Evolutionary conservation across 2,329 filamentous ascomycete genomes (phyloP).

Genomic region (Rhinocladiella mackenziei): DNA sequence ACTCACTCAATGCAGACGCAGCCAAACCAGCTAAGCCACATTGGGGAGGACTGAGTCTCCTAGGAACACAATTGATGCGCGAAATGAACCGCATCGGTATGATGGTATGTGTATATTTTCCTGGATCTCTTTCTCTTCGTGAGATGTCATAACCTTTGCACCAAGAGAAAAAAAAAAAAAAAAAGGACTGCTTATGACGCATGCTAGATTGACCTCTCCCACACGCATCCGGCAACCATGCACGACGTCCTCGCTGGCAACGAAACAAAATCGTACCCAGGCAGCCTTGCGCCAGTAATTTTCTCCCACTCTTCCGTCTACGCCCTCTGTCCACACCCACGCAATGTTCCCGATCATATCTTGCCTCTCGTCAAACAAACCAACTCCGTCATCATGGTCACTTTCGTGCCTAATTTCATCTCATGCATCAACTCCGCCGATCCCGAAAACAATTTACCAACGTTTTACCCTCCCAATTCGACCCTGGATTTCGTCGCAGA

Average conservation of each 20-base stretch:
- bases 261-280: constrained; percentile 11
- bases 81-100: constrained; percentile 96
- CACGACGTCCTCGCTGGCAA: constrained; percentile 62
- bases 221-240: constrained; percentile 77
- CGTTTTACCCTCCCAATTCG: constrained; percentile 61
- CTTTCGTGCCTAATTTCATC: constrained; percentile 78
- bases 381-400: constrained; percentile 81
- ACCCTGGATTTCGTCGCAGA: constrained; percentile 72
- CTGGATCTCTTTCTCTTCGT: too few species aligned
- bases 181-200: too few species aligned
- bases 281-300: constrained; percentile 66
- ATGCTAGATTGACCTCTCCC: constrained; percentile 70
- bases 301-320: constrained; percentile 84
- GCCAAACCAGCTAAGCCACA: constrained; percentile 37
- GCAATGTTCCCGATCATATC: constrained; percentile 84
- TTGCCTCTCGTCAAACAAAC: constrained; percentile 68
- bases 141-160: too few species aligned
- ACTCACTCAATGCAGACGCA: constrained; percentile 11
- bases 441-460: constrained; percentile 54
- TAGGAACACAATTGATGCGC: constrained; percentile 63
- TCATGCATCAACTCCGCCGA: constrained; percentile 59
- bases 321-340: constrained; percentile 76
- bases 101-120: constrained; percentile 48
- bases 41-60: constrained; percentile 63
- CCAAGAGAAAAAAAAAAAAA: too few species aligned